Evolutionary conservation across 148 eudicot species (phyloP).

Genomic region (Heliamphora exappendiculata): DNA sequence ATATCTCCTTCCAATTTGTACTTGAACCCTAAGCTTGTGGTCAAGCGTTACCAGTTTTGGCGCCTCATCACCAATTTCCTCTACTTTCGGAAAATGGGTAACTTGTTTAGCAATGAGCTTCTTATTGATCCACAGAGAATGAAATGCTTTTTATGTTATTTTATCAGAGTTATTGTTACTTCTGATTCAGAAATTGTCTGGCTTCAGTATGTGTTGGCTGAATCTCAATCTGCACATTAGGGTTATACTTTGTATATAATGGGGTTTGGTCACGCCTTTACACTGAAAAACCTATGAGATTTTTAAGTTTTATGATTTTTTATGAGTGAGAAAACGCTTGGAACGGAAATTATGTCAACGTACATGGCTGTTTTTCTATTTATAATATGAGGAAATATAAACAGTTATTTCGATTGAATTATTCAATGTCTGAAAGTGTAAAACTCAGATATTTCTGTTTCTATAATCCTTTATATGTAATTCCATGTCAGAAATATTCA

Average conservation of each 20-base stretch:
- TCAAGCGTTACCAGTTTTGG: slow-evolving; percentile 93
- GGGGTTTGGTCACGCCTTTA: not conserved
- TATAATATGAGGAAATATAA: not conserved
- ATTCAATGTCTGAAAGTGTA: not conserved
- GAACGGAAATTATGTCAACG: too few relatives aligned
- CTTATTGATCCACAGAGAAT: not conserved
- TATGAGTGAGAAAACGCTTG: too few relatives aligned
- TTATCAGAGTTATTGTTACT: too few relatives aligned
- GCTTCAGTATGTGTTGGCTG: not conserved
- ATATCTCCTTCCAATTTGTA: slow-evolving; percentile 83
- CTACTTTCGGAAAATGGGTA: slow-evolving; percentile 98
- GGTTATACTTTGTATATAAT: not conserved
- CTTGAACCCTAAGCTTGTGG: slow-evolving; percentile 79
- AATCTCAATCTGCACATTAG: not conserved
- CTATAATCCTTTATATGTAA: not conserved
- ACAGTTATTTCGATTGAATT: not conserved
- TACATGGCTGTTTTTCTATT: not conserved
- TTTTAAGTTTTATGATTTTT: too few relatives aligned
- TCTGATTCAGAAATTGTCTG: not conserved
- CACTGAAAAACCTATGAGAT: too few relatives aligned
- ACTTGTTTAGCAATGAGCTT: slow-evolving; percentile 1
- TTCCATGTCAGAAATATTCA: too few relatives aligned
- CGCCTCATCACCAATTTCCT: slow-evolving; percentile 88
- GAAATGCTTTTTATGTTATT: not conserved
- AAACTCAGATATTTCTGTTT: not conserved